Evolutionary conservation across 2,329 filamentous ascomycete genomes (phyloP), one percentile per base, ranked within the genome.

Genomic region (Shiraia sp.): DNA sequence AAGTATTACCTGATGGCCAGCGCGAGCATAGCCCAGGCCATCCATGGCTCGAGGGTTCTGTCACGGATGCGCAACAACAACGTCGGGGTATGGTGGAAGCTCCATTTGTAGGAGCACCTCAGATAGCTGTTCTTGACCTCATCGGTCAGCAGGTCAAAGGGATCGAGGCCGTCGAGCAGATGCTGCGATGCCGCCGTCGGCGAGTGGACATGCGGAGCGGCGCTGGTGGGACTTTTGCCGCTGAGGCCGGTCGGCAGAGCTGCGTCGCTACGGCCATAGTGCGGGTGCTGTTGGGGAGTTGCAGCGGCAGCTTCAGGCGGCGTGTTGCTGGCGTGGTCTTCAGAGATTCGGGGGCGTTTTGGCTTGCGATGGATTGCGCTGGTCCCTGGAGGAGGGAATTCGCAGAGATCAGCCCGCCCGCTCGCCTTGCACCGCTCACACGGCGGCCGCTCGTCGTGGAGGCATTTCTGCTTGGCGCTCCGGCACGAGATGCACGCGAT

Each of bases 21-120:
- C 15, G 68, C 68, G 30, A 72, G 59, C n/a, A 72, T 66, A n/a
- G 69, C 68, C 69, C 69, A 72, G n/a, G 53, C 66, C 47, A 72
- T 60, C 59, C 67, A 69, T 29, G 40, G 49, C 55, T 71, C 69
- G 10, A 72, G 53, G 13, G 65, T 66, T 40, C 63, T 54, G 38
- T 70, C 68, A 32, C 65, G 65, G 22, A 72, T 69, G 14, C 59
- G 53, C 51, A 62, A 41, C 55, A 72, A 52, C 53, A 71, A 51
- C 36, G 67, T 70, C 3, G 69, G 69, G 5, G 62, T 70, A 40
- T 72, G 69, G 51, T 71, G 66, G 55, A 71, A 72, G 51, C 66
- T 67, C 69, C 69, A 72, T 53, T 72, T 72, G 62, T 72, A 72
- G 19, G 61, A 59, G 51, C 69, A 72, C 10, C 69, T 50, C 42